Conservation (phyloP, 352 stramenopile species). For the Aphanomyces invadans region DNA sequence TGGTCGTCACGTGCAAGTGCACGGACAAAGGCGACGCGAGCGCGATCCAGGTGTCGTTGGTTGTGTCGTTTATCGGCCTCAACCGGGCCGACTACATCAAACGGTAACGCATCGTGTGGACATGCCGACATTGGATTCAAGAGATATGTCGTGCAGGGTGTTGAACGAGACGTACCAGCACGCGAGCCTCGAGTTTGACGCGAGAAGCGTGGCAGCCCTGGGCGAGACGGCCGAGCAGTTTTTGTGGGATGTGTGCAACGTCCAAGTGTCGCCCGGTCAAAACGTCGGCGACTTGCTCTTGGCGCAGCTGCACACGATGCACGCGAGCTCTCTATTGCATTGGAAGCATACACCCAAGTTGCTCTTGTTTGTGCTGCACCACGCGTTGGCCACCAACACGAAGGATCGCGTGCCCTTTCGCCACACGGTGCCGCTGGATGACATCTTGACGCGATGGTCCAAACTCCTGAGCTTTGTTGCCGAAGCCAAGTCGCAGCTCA, state of each 20-base stretch:
- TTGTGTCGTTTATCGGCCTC: conserved; percentile 43
- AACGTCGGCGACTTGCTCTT: conserved; percentile 37
- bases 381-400: conserved; percentile 41
- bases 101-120: conserved; percentile 14
- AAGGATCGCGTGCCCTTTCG: conserved; percentile 44
- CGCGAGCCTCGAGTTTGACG: conserved; percentile 56
- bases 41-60: conserved; percentile 32
- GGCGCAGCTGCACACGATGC: conserved; percentile 41
- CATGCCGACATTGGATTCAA: no score
- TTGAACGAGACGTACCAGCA: conserved; percentile 54
- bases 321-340: conserved; percentile 38
- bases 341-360: conserved; percentile 61
- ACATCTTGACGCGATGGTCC: conserved; percentile 47
- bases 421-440: conserved; percentile 43
- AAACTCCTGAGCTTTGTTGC: conserved; percentile 39
- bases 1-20: conserved; percentile 27
- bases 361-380: conserved; percentile 47
- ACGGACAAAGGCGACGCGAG: conserved; percentile 36
- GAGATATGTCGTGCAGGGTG: conserved; percentile 26
- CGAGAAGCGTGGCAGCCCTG: conserved; percentile 33
- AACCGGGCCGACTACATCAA: conserved; percentile 43
- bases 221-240: conserved; percentile 30
- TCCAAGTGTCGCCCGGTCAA: conserved; percentile 30
- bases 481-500: conserved; percentile 51
- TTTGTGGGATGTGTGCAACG: conserved; percentile 51